Conservation (phyloP, 805 yeast genomes). For the Wickerhamiella galacta region DNA sequence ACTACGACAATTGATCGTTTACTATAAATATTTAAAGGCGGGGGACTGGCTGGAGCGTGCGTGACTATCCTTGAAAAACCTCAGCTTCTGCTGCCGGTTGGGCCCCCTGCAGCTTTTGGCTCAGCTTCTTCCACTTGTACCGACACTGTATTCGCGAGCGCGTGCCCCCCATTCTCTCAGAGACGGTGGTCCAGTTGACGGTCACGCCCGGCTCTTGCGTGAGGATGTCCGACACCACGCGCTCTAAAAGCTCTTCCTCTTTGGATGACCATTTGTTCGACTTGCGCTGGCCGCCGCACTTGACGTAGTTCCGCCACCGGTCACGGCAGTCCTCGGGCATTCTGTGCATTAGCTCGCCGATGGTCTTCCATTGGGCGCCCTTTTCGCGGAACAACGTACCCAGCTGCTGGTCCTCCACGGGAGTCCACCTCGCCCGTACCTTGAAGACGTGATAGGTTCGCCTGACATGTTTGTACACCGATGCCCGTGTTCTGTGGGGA, state of each 20-base stretch:
- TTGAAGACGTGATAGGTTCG: slow-evolving; percentile 77
- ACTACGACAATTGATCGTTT: slow-evolving; percentile 80
- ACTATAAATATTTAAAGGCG: no score
- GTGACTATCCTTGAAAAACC: no score
- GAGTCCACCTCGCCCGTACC: slow-evolving; percentile 80
- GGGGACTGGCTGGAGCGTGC: no score
- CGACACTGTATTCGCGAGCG: slow-evolving; percentile 89
- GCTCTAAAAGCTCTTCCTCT: slow-evolving; percentile 48
- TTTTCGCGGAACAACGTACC: slow-evolving; percentile 44
- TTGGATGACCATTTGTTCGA: slow-evolving; percentile 63
- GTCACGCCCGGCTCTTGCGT: slow-evolving; percentile 17
- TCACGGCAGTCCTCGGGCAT: slow-evolving; percentile 98
- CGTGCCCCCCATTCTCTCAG: slow-evolving; percentile 76
- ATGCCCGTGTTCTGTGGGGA: slow-evolving; percentile 75
- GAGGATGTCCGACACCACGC: slow-evolving; percentile 35
- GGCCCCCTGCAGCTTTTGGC: slow-evolving; percentile 14
- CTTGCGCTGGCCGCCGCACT: slow-evolving; percentile 67
- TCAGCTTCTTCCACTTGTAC: slow-evolving; percentile 81
- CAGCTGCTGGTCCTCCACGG: slow-evolving; percentile 58
- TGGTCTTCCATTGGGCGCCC: slow-evolving; percentile 77
- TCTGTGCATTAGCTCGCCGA: slow-evolving; percentile 64
- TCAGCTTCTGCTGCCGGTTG: no score
- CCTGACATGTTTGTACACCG: slow-evolving; percentile 83
- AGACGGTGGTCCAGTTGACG: slow-evolving; percentile 82
- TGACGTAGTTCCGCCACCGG: slow-evolving; percentile 88